Percentiles rank a stretch among this genome's conserved stretches.
Evolutionary conservation across 257 asterid genomes (phyloP).

Genomic region (Pogostemon cablin): DNA sequence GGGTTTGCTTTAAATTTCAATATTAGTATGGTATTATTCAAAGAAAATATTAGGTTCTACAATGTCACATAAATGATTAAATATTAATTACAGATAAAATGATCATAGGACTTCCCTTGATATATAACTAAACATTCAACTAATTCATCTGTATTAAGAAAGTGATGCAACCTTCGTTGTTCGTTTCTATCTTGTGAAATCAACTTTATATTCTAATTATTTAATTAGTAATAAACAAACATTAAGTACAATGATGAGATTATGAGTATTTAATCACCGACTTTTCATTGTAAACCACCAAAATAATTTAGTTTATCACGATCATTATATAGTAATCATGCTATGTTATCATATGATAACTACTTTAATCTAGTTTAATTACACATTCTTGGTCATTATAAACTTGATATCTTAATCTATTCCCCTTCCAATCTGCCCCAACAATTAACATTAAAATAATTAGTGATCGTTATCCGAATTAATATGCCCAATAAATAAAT

Average conservation of each 20-base stretch:
- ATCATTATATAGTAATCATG: conserved; percentile 13
- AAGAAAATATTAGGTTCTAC: conserved; percentile 13
- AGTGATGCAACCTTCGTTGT: conserved; percentile 17
- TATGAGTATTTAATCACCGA: conserved; percentile 42
- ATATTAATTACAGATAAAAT: too few relatives aligned
- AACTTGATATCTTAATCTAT: conserved; percentile 33
- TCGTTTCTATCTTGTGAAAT: conserved; percentile 18
- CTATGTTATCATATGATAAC: conserved; percentile 5
- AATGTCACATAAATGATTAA: background rate
- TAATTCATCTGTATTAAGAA: conserved; percentile 1
- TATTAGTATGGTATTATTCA: too few relatives aligned
- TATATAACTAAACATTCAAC: conserved; percentile 23
- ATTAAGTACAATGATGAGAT: conserved; percentile 23
- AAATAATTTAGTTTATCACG: conserved; percentile 35
- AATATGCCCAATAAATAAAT: background rate
- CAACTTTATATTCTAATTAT: background rate
- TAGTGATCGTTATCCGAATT: background rate
- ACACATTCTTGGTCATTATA: conserved; percentile 31
- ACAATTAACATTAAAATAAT: conserved; percentile 11
- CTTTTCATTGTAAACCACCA: conserved; percentile 45
- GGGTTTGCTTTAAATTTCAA: too few relatives aligned
- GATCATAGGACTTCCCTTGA: background rate
- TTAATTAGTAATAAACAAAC: conserved; percentile 35
- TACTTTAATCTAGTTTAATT: background rate
- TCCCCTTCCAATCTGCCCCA: conserved; percentile 15